These are phyloP conservation scores for Oenanthe sinensis DNA, from an alignment of 129 eudicot genomes.

Conservation along the genomic window DNA sequence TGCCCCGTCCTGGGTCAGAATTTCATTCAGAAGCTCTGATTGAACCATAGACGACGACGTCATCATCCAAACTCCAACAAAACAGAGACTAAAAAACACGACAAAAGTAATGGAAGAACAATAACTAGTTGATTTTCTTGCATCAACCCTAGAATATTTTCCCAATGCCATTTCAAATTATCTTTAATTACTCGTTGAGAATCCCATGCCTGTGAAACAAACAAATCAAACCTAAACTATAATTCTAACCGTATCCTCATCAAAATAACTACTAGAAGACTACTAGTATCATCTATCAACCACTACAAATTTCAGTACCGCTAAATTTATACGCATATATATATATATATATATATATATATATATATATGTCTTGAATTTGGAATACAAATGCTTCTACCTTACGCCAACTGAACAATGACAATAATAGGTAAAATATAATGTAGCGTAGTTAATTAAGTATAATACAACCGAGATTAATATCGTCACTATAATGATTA, in stretches of 20 bases:
- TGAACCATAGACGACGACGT: slow-evolving; percentile 73
- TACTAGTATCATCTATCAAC: not conserved
- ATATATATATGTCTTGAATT: too few relatives aligned
- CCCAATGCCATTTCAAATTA: slow-evolving; percentile 57
- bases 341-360: too few relatives aligned
- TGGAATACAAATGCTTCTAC: too few relatives aligned
- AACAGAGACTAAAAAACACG: slow-evolving; percentile 79
- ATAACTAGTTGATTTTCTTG: slow-evolving; percentile 58
- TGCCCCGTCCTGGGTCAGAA: slow-evolving; percentile 20
- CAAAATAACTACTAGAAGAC: not conserved
- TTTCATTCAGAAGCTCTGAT: slow-evolving; percentile 34
- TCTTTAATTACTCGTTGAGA: not conserved
- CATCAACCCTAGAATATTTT: slow-evolving; percentile 72
- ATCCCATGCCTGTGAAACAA: not conserved
- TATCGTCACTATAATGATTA: not conserved
- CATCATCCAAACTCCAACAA: slow-evolving; percentile 97
- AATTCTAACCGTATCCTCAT: not conserved
- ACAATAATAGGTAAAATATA: too few relatives aligned
- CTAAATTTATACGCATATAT: too few relatives aligned
- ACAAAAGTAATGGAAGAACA: slow-evolving; percentile 82
- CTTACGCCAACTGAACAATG: too few relatives aligned
- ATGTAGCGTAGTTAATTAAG: too few relatives aligned
- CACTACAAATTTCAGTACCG: not conserved
- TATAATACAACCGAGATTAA: not conserved
- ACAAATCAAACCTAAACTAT: not conserved